phyloP scores from a whole-genome alignment of 2,329 filamentous ascomycete species.

The Exophiala bonariae region DNA sequence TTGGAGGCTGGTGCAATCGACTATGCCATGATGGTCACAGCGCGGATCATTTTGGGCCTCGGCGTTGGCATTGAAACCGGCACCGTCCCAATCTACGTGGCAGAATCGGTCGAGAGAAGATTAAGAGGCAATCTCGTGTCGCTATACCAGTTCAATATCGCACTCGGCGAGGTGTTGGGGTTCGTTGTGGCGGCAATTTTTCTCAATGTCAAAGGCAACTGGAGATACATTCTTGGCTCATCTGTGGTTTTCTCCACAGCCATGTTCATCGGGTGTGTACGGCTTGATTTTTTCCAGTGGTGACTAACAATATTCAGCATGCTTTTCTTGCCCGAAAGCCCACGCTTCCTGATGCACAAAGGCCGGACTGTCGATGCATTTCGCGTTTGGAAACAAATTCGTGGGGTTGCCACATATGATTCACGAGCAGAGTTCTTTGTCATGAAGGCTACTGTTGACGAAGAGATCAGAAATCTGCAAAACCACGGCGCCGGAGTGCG shows the following conservation, averaged over 20 bases:
- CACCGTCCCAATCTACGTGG: constrained; percentile 73
- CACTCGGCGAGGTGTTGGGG: constrained; percentile 70
- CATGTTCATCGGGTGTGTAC: constrained; percentile 60
- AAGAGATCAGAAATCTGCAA: too few species aligned
- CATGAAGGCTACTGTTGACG: too few species aligned
- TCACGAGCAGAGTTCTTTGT: too few species aligned
- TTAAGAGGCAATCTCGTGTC: constrained; percentile 72
- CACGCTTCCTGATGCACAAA: too few species aligned
- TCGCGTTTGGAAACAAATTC: too few species aligned
- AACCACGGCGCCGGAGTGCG: too few species aligned
- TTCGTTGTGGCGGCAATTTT: constrained; percentile 74
- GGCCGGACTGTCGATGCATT: too few species aligned
- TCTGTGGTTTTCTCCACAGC: constrained; percentile 69
- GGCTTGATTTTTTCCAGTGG: too few species aligned
- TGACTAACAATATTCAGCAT: too few species aligned
- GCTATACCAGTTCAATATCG: constrained; percentile 75
- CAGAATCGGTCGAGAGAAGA: constrained; percentile 67
- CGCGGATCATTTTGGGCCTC: constrained; percentile 67
- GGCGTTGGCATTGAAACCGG: constrained; percentile 73
- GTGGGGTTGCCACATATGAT: too few species aligned
- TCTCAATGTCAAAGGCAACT: constrained; percentile 67
- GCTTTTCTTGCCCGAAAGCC: too few species aligned
- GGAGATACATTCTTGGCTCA: constrained; percentile 72
- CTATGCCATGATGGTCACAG: constrained; percentile 70
- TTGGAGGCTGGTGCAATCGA: constrained; percentile 67